Evolutionary conservation across 768 basidiomycete genomes (phyloP), one percentile per base, ranked within the genome.

Genomic region (Boletus sp.): DNA sequence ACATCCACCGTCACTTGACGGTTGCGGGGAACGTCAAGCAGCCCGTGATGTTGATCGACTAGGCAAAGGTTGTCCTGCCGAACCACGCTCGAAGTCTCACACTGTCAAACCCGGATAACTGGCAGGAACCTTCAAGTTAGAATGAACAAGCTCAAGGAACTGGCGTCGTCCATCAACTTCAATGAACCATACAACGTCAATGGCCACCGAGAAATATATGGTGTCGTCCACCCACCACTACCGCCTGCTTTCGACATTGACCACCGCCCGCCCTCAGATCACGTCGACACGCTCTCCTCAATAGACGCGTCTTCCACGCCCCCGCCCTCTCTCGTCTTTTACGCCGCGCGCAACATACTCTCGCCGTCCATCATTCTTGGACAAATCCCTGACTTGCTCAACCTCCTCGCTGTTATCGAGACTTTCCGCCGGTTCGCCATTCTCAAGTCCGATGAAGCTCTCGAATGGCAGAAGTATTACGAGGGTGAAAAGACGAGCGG

Each of bases 351-450:
- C 44, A 70, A 70, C 51, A 68, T 70, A 29, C 61, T 72, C 11
- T 58, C 19, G 0, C 69, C 70, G 4, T 47, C 53, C n/a, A 66
- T 70, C 43, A 63, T 70, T 13, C 7, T 70, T 11, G 70, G 68
- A 5, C 69, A 70, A 47, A 63, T 70, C 17, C 66, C 70, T 5
- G 70, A 68, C 33, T 33, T 71, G 37, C 59, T 71, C 25, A 48
- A 70, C 40, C 53, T 62, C 32, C 60, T 70, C 21, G 27, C 61
- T 3, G 33, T 47, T 10, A 25, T 72, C 35, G 70, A 72, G 37
- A 50, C 39, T 0, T 60, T 63, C n/a, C 62, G 68, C 23, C 61
- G 40, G 19, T 61, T 58, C 17, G 62, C 62, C 0, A 34, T 42
- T 5, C 38, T 55, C 48, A 62, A 57, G 29, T 52, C 57, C 3